Base-by-base conservation (phyloP, 208 protist species). In the Acanthamoeba quina region DNA sequence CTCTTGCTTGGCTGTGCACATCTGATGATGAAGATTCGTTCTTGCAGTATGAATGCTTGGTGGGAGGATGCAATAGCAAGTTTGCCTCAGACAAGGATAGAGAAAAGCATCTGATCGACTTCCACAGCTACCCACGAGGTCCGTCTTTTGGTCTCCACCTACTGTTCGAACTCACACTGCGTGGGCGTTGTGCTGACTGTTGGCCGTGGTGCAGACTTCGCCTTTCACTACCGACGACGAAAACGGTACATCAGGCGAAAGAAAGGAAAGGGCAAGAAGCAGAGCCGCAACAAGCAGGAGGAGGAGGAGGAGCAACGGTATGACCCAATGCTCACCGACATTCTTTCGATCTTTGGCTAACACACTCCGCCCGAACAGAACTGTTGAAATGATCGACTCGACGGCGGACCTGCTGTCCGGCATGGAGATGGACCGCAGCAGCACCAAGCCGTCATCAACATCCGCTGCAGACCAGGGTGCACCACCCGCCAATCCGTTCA, bases 11-110 rank as follows among this genome's bases (percentile, higher is more conserved):
- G 19, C 0, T 17, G 21, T 60, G 17, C 19, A 60, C 10, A 60
- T 24, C 2, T 4, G 41, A 44, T 4, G 41, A 44, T 44, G 1
- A 44, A 44, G 41, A 44, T 44, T 44, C 41, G 1, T 44, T 44
- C 41, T 44, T 4, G 1, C 41, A 90, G 82, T 90, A 90, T n/a
- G 82, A 90, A 64, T 90, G 82, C 82, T n/a, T 90, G 24, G 82
- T 90, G 10, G 49, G 44, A 13, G 82, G 82, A 64, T 90, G 82
- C 29, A 3, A 17, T 4, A 24, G 24, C 29, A 90, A 66, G n/a
- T 90, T 90, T 66, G 47, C 54, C 13, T 49, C 34, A 13, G 82
- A 90, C 82, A 90, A 49, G n/a, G 82, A 90, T 64, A 49, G 82
- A 29, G 44, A 90, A 41, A 58, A 66, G 56, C 82, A 90, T 66